Evolutionary conservation across 148 eudicot species (phyloP), one percentile per base, ranked within the genome.

Genomic region (Drosera capensis): DNA sequence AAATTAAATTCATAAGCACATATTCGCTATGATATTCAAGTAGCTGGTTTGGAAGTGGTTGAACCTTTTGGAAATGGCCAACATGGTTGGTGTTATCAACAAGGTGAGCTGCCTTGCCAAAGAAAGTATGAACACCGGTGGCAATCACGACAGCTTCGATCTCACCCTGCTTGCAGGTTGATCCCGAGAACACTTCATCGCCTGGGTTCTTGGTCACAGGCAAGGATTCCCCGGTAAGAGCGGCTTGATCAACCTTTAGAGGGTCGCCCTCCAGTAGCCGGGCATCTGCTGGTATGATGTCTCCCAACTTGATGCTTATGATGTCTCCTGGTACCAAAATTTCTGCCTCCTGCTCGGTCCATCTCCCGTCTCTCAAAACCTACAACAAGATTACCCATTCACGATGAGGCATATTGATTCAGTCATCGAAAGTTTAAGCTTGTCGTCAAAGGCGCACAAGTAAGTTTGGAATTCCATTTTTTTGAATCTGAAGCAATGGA

Each of bases 161-260:
- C 46, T 82, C 94, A 45, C 94, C 94, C 48, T 82, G 94, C 52
- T 82, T 82, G 52, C 94, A 82, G 15, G 94, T 82, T 12, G 94
- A 82, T 11, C 94, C 94, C 0, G 94, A 82, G 66, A 62, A 82
- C 0, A 82, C 75, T 51, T 57, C 86, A 31, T 73, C 74, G 75
- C n/a, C n/a, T n/a, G n/a, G n/a, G 51, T 20, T 31, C 67, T 73
- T 79, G 41, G 71, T 82, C 20, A 79, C 94, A 0, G 86, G 94
- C 62, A 82, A 60, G 25, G 87, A 79, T 52, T 82, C 94, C n/a
- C 94, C 94, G 1, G 94, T 82, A 14, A 82, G 73, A n/a, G 94
- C 86, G 37, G 94, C 74, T 52, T 82, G 94, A 52, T 82, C 94
- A 45, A 82, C 72, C 66, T 82, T 82, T 5, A 82, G 69, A 0